Conservation (phyloP, 176 grass and related monocot species). For the Juncus effusus region DNA sequence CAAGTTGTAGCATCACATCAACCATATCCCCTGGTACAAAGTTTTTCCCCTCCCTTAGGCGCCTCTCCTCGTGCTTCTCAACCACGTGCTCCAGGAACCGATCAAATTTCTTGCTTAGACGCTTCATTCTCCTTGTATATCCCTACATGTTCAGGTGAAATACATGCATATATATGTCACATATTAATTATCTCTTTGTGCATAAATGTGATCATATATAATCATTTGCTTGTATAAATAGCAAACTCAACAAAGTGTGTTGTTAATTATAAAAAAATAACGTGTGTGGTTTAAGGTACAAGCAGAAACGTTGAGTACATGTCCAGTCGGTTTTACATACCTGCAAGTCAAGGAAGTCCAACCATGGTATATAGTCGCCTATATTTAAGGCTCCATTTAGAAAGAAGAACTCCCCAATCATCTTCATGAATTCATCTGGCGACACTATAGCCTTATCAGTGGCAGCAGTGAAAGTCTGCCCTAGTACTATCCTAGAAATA, state of each 20-base stretch:
- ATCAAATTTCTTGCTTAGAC: conserved; percentile 30
- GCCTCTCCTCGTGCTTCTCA: conserved; percentile 30
- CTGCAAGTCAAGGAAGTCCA: conserved; percentile 51
- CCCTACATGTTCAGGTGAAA: conserved; percentile 9
- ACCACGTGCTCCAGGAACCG: conserved; percentile 56
- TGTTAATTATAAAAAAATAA: too few species aligned
- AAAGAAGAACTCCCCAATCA: conserved; percentile 53
- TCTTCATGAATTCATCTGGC: conserved; percentile 45
- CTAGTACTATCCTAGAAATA: conserved; percentile 51
- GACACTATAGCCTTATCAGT: conserved; percentile 26
- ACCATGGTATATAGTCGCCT: conserved; percentile 48
- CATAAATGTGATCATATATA: too few species aligned
- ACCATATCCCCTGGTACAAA: conserved; percentile 33
- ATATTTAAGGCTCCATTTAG: conserved; percentile 48
- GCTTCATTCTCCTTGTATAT: conserved; percentile 40
- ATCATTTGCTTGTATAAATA: too few species aligned
- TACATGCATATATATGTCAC: not conserved
- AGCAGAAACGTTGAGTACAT: not conserved
- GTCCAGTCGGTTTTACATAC: not conserved
- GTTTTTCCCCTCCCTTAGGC: not conserved
- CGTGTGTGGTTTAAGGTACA: too few species aligned
- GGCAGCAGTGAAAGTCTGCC: conserved; percentile 36
- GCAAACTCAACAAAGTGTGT: too few species aligned
- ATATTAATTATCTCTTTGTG: too few species aligned
- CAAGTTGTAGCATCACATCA: conserved; percentile 49